Percentiles rank a stretch among this genome's conserved stretches.
Evolutionary conservation across 148 eudicot genomes (phyloP).

Genomic region (Salicornia ramosissima): DNA sequence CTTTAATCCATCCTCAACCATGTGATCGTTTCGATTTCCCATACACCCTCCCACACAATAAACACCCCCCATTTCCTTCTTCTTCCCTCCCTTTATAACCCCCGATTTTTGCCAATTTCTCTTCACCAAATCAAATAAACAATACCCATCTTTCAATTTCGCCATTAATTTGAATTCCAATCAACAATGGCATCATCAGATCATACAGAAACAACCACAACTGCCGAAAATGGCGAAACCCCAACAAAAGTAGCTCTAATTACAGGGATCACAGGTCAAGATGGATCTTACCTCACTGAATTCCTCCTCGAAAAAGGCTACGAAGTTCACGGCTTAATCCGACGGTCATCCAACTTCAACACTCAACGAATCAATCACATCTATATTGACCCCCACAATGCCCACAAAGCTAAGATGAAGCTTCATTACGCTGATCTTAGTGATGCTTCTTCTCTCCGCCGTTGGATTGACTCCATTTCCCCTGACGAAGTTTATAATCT

Average conservation of each 20-base stretch:
- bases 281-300: conserved; percentile 92
- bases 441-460: conserved; percentile 86
- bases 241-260: conserved; percentile 57
- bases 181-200: conserved; percentile 1
- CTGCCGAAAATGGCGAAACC: conserved; percentile 28
- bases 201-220: not conserved
- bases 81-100: not conserved
- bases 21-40: no score
- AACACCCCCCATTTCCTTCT: not conserved
- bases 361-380: conserved; percentile 95
- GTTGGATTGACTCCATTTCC: conserved; percentile 64
- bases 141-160: not conserved
- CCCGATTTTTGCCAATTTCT: conserved; percentile 3
- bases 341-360: conserved; percentile 90
- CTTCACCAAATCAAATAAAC: not conserved
- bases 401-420: conserved; percentile 74
- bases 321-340: conserved; percentile 84
- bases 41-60: no score
- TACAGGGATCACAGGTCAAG: conserved; percentile 96
- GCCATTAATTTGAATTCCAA: not conserved
- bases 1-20: no score
- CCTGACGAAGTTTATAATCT: conserved; percentile 94
- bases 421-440: conserved; percentile 95
- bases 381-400: conserved; percentile 92
- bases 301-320: conserved; percentile 65